Percentiles rank a stretch among this genome's conserved stretches.
Conservation (phyloP, 75 land plant genomes). For the Pinus tabuliformis region DNA sequence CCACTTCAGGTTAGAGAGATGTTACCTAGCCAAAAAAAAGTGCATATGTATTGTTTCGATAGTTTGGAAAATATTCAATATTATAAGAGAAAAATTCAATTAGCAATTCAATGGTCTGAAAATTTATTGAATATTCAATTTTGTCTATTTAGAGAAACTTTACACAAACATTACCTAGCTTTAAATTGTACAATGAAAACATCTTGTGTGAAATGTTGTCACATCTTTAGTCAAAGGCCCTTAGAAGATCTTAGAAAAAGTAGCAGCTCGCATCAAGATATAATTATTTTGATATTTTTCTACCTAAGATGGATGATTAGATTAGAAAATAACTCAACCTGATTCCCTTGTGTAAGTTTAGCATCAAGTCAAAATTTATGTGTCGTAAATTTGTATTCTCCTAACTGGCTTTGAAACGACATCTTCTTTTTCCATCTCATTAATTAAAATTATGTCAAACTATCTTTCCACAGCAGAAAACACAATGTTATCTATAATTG, state of each 20-base stretch:
- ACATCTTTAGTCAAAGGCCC: background rate
- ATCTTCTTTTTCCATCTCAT: constrained; percentile 35
- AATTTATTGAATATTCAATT: background rate
- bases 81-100: background rate
- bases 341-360: constrained; percentile 63
- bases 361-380: constrained; percentile 62
- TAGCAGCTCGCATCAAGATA: background rate
- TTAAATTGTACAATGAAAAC: background rate
- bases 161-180: background rate
- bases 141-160: background rate
- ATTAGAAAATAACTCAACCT: constrained; percentile 25
- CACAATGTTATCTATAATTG: background rate
- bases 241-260: background rate
- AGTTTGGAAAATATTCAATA: background rate
- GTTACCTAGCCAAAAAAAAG: background rate
- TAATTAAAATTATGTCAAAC: constrained; percentile 35
- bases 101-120: background rate
- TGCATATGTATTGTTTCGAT: background rate
- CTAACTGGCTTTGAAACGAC: background rate
- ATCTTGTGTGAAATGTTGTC: background rate
- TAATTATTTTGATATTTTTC: background rate
- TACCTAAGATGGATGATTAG: background rate
- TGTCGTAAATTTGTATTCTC: constrained; percentile 36
- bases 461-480: constrained; percentile 29
- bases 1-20: background rate